Base-by-base conservation (phyloP, 2,329 filamentous ascomycete species). In the Elsinoe batatas region DNA sequence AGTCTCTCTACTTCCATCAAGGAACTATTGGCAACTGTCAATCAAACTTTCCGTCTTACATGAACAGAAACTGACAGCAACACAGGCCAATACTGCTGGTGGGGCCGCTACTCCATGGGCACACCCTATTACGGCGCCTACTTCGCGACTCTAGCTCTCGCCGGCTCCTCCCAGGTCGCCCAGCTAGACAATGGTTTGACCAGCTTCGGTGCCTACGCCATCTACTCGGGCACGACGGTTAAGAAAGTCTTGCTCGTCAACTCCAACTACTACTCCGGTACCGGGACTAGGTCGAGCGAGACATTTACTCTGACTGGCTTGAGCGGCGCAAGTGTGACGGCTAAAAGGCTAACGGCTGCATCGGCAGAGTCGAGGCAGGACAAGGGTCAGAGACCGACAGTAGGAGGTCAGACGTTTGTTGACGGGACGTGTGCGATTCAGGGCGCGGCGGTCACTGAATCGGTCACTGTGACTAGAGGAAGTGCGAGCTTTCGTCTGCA, bases 41-140 rank as follows among this genome's bases (percentile, higher is more conserved):
- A 26, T 57, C 54, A 15, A 38, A 10, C 18, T 57, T 57, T 42
- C 40, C 44, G n/a, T 54, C 22, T 55, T 49, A 2, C 57, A 57
- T 20, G 54, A 56, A 57, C 54, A 37, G 32, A 49, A 30, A 36
- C 58, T 20, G 53, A 61, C 30, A 53, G 44, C 7, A 11, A 58
- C 5, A 37, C 53, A 7, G 44, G 53, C 5, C 22, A 54, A 17
- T 49, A 54, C 17, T 42, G 43, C 32, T 56, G 51, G 43, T 56
- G 54, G 50, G 49, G 50, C 2, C 33, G 37, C 3, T 53, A 50
- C 46, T 49, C 38, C 12, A 54, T 42, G 36, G 54, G 54, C n/a
- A 18, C 47, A 18, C 55, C 77, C 0, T 80, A 78, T 61, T 79
- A 76, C 56, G 77, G 77, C 3, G 77, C 76, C 0, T 75, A 74